These are phyloP conservation scores for Aureobasidium uvarum DNA, from an alignment of 2,329 filamentous ascomycete species.

Conservation along the genomic window DNA sequence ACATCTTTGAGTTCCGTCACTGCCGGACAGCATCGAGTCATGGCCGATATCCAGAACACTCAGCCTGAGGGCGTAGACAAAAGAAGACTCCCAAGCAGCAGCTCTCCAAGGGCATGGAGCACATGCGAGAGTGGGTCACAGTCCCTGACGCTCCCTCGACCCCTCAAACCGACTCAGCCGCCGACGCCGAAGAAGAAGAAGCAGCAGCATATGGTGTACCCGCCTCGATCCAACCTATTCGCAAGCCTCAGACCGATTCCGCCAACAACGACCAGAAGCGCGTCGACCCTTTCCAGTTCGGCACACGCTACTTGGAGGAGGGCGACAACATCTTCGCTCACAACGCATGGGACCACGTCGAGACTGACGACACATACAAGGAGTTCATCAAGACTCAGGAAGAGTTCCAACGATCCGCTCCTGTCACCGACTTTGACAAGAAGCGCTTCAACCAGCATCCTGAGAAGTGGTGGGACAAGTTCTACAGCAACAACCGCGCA, in stretches of 20 bases:
- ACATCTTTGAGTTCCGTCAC: not conserved
- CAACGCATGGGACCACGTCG: conserved; percentile 99
- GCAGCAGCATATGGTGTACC: conserved; percentile 53
- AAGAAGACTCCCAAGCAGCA: conserved; percentile 43
- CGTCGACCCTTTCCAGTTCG: conserved; percentile 92
- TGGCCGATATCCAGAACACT: not conserved
- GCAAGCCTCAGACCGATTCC: conserved; percentile 58
- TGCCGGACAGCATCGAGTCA: not conserved
- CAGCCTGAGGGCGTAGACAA: conserved; percentile 5
- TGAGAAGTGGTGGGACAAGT: conserved; percentile 96
- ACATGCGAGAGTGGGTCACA: conserved; percentile 52
- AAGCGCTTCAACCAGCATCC: conserved; percentile 84
- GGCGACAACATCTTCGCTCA: conserved; percentile 92
- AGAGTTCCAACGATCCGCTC: conserved; percentile 76
- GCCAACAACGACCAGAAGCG: conserved; percentile 77
- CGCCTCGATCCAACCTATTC: conserved; percentile 46
- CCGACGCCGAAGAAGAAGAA: conserved; percentile 30
- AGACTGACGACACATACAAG: conserved; percentile 84
- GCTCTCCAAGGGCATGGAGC: conserved; percentile 53
- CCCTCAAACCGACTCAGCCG: conserved; percentile 23
- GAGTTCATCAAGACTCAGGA: conserved; percentile 84
- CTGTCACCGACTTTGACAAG: conserved; percentile 92
- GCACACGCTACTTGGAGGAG: conserved; percentile 78
- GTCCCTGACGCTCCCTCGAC: conserved; percentile 39
- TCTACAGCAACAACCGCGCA: conserved; percentile 95